Base-by-base conservation (phyloP, 2,329 filamentous ascomycete genomes). In the Stenocarpella maydis region DNA sequence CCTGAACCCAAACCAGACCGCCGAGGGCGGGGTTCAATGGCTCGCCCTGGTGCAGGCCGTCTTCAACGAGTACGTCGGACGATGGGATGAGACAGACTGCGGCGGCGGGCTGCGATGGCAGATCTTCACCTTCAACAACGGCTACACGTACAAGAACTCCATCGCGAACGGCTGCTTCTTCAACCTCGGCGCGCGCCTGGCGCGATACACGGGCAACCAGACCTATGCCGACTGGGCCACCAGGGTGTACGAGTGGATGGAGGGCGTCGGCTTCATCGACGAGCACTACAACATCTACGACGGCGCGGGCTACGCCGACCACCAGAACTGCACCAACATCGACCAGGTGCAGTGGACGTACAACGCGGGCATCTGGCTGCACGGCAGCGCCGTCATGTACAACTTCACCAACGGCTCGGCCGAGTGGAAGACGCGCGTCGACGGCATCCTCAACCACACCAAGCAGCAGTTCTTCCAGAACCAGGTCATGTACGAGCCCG, bases 51-150 rank as follows among this genome's bases (percentile, higher is more conserved):
- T 90, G 2, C 90, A 94, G 77, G 92, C 91, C 65, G 91, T 94
- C 39, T 97, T 96, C 83, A 93, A 97, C 78, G 90, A 89, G 3
- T 92, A 95, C 75, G 89, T 88, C 84, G 26, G 87, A 92, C 43
- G 96, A 92, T 93, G 92, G 96, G 71, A 82, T 78, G 0, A 77
- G 0, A 79, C 83, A 1, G 81, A 88, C 65, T 97, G 93, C 74
- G 85, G 84, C 26, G 93, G 93, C 50, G 94, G 93, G 4, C 79
- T 96, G 60, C 88, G 92, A 71, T 95, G 92, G 92, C 94, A 97
- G 80, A 93, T 97, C 63, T 95, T 92, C 77, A 85, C 87, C 1
- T 94, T 92, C 84, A 96, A 97, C 77, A 89, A 87, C 52, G 94
- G 94, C n/a, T 97, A 80, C 71, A 76, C 79, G 68, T 83, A 83